phyloP scores from a whole-genome alignment of 192 early-diverging fungal species.

The Entomortierella parvispora region DNA sequence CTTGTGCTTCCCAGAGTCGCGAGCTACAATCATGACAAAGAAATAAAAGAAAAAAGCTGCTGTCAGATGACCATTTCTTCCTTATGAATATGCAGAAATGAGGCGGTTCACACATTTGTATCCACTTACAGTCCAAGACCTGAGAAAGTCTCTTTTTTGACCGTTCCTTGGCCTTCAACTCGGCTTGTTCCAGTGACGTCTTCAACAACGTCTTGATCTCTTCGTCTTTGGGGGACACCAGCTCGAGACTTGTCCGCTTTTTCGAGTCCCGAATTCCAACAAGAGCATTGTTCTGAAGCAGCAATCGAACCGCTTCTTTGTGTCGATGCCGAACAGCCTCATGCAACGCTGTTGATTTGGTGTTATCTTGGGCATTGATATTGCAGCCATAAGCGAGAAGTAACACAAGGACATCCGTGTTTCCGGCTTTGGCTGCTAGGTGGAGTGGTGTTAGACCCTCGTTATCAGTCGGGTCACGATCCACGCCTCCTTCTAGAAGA shows the following conservation, averaged over 20 bases:
- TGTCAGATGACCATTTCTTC: not conserved
- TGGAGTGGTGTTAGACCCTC: constrained; percentile 76
- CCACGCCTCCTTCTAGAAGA: constrained; percentile 68
- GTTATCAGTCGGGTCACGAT: constrained; percentile 68
- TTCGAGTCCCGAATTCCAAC: constrained; percentile 63
- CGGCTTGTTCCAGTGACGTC: constrained; percentile 32
- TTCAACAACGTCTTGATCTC: constrained; percentile 37
- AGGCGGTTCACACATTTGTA: not conserved
- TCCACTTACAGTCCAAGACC: constrained; percentile 25
- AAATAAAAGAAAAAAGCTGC: not conserved
- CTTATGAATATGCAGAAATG: not conserved
- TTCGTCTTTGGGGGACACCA: constrained; percentile 52
- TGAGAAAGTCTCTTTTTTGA: constrained; percentile 39
- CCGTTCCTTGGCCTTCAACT: constrained; percentile 49
- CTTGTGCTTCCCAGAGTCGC: constrained; percentile 29
- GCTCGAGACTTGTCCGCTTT: constrained; percentile 60
- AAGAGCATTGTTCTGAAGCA: constrained; percentile 59
- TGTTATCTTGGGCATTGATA: constrained; percentile 67
- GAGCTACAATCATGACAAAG: constrained; percentile 12
- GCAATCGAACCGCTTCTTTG: constrained; percentile 49
- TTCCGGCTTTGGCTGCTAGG: constrained; percentile 69
- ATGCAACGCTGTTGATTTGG: constrained; percentile 70
- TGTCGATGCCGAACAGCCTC: constrained; percentile 67
- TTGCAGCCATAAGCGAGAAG: constrained; percentile 69
- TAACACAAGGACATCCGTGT: constrained; percentile 51